Evolutionary conservation across 192 early-diverging fungal species (phyloP).

Genomic region (Cetraspora pellucida): DNA sequence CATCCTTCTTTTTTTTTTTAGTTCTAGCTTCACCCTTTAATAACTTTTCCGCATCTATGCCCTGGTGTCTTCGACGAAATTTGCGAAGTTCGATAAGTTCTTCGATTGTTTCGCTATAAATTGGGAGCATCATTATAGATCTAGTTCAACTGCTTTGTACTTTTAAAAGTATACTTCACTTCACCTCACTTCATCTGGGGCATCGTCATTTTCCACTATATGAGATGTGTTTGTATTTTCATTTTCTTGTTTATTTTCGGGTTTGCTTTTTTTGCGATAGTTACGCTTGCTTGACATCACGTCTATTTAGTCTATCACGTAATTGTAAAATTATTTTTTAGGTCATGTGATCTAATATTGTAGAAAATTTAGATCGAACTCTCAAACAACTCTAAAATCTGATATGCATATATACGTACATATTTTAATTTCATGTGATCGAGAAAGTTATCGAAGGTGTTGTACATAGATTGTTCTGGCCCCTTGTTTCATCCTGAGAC

Average conservation of each 20-base stretch:
- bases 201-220: background rate
- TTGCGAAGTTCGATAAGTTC: conserved; percentile 62
- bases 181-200: conserved; percentile 1
- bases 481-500: too few relatives aligned
- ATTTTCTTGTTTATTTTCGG: background rate
- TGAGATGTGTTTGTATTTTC: background rate
- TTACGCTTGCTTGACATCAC: background rate
- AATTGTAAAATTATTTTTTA: too few relatives aligned
- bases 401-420: too few relatives aligned
- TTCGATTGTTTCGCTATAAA: conserved; percentile 48
- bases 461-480: too few relatives aligned
- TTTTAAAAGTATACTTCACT: background rate
- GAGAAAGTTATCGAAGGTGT: too few relatives aligned
- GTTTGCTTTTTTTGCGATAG: conserved; percentile 24
- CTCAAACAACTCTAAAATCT: too few relatives aligned
- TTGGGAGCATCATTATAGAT: background rate
- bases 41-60: conserved; percentile 60
- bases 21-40: conserved; percentile 53
- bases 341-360: too few relatives aligned
- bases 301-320: too few relatives aligned
- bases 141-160: too few relatives aligned
- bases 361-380: too few relatives aligned
- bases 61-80: conserved; percentile 56
- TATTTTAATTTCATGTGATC: too few relatives aligned
- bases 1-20: conserved; percentile 58